These are phyloP conservation scores for Ascochyta rabiei DNA, from an alignment of 2,329 filamentous ascomycete genomes.

Conservation along the genomic window DNA sequence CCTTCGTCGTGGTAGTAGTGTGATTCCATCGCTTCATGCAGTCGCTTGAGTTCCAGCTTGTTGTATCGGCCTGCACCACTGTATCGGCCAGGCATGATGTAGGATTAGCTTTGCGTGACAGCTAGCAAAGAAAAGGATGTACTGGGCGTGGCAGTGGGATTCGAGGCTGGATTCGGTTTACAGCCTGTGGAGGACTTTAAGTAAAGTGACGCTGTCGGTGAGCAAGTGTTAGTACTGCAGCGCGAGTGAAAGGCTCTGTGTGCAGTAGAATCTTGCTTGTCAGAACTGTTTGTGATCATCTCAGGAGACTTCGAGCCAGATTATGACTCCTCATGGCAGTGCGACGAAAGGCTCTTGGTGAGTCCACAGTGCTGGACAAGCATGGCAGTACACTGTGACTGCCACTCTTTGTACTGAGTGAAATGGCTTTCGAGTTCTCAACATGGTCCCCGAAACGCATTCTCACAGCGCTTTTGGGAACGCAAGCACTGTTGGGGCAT, in stretches of 20 bases:
- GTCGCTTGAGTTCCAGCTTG: not conserved
- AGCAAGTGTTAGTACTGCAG: not conserved
- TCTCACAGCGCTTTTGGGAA: no score
- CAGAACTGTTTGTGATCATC: not conserved
- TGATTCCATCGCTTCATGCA: not conserved
- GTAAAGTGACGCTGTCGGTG: no score
- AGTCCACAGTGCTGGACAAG: not conserved
- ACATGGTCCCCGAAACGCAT: no score
- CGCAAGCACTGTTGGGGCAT: not conserved
- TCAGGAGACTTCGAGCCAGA: not conserved
- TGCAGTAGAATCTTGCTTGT: not conserved
- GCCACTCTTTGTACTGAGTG: not conserved
- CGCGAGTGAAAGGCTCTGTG: not conserved
- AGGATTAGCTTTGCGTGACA: not conserved
- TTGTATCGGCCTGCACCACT: not conserved
- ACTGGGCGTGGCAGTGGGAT: not conserved
- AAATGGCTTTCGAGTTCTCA: not conserved
- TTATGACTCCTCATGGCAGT: not conserved
- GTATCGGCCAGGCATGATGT: not conserved
- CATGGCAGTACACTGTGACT: not conserved
- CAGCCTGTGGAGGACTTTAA: no score
- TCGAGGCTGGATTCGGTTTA: not conserved
- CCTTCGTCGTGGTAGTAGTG: not conserved
- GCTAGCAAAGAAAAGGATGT: not conserved
- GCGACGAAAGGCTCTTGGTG: not conserved